Percentiles rank a stretch among this genome's conserved stretches.
Conservation (phyloP, 2,329 filamentous ascomycete genomes). For the Talaromyces amestolkiae region DNA sequence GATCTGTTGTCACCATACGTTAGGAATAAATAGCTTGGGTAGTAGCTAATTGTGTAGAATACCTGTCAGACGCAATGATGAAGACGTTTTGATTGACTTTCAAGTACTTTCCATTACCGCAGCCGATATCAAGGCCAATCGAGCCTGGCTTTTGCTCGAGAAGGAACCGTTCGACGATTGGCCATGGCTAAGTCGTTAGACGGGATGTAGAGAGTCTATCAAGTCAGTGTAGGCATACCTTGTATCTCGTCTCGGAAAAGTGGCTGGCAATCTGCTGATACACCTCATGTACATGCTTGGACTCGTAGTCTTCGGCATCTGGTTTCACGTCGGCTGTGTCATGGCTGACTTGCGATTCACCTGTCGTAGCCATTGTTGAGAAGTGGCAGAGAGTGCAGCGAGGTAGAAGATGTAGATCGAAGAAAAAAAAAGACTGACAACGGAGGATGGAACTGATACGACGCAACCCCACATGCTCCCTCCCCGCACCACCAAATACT, state of each 20-base stretch:
- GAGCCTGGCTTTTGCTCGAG: constrained; percentile 63
- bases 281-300: constrained; percentile 82
- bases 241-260: constrained; percentile 57
- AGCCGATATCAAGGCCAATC: constrained; percentile 86
- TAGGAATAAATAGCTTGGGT: neutral
- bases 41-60: neutral
- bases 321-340: neutral
- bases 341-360: neutral
- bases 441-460: neutral
- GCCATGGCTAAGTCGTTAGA: constrained; percentile 67
- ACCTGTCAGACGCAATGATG: constrained; percentile 83
- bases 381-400: neutral
- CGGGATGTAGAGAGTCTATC: constrained; percentile 2
- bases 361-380: neutral
- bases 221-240: constrained; percentile 47
- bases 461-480: neutral
- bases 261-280: constrained; percentile 62
- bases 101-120: constrained; percentile 96
- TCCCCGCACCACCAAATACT: constrained; percentile 3
- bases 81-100: constrained; percentile 72
- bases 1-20: constrained; percentile 45
- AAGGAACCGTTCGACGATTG: constrained; percentile 80
- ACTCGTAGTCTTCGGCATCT: constrained; percentile 62
- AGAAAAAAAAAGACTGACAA: neutral
- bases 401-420: neutral